Evolutionary conservation across 176 grass and related monocot species (phyloP).

Genomic region (Hsuehochloa calcarea): DNA sequence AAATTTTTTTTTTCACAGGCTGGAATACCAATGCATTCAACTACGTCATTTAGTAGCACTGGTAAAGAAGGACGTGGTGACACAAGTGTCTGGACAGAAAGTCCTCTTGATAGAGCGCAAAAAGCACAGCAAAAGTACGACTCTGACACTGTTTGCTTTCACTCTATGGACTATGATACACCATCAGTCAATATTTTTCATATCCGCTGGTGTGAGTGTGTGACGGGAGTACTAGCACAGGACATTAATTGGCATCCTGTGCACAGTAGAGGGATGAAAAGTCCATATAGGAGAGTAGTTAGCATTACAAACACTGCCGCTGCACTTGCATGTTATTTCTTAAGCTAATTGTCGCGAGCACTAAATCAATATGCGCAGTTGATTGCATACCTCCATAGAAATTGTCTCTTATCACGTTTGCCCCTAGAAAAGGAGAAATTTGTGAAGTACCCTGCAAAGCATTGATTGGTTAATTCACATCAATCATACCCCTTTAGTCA

Average conservation of each 20-base stretch:
- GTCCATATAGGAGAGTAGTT: neutral
- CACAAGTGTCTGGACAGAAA: constrained; percentile 83
- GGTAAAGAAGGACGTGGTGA: constrained; percentile 89
- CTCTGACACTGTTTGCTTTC: neutral
- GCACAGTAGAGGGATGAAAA: neutral
- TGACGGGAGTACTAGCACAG: neutral
- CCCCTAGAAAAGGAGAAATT: neutral
- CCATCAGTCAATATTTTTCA: neutral
- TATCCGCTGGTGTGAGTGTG: neutral
- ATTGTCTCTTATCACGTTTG: neutral
- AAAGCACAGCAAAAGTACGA: constrained; percentile 84
- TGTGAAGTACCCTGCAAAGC: neutral
- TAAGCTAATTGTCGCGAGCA: neutral
- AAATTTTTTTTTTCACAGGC: constrained; percentile 39
- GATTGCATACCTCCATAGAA: neutral
- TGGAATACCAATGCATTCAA: constrained; percentile 87
- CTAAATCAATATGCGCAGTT: neutral
- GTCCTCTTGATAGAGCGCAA: constrained; percentile 82
- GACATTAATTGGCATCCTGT: constrained; percentile 1
- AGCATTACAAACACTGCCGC: neutral
- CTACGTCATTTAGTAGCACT: constrained; percentile 78
- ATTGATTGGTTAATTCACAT: neutral
- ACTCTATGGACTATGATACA: neutral
- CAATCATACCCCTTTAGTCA: neutral
- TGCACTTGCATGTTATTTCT: neutral